Evolutionary conservation across 2,329 filamentous ascomycete genomes (phyloP), one percentile per base, ranked within the genome.

Genomic region (Fusarium sp.): DNA sequence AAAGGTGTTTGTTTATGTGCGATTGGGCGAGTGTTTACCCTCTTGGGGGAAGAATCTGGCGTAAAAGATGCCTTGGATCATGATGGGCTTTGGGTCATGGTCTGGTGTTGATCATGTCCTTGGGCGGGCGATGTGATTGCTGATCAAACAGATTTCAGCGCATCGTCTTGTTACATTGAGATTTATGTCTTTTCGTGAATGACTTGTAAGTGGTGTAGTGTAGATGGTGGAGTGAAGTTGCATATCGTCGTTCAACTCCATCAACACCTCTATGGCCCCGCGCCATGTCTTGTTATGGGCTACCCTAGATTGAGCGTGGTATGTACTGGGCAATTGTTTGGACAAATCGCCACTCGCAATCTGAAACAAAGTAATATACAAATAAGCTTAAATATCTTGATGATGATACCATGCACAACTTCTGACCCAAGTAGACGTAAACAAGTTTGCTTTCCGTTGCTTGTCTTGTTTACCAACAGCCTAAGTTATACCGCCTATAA

Each of bases 21-120:
- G 12, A 8, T 3, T 24, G 8, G 11, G 11, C 36, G 34, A 31
- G 2, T 19, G 46, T 68, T 65, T 74, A 87, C 87, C 88, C 80
- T 88, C 82, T 69, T 87, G 80, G 13, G 87, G 85, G 62, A 90
- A 83, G 76, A 91, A 91, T 42, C 87, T 81, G 44, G 88, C 87
- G 73, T 89, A 90, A 70, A 90, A 90, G 55, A 91, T 90, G 67
- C 85, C 87, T 72, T 88, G 85, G 50, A 91, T 90, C 85, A 89
- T 88, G 69, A 25, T 57, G 60, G n/a, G 36, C 15, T 43, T 34
- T 28, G 31, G 41, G 25, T 71, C 56, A 60, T 57, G 15, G 19
- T 41, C 57, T 70, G 53, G 40, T 51, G 32, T 45, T 50, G 41
- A 58, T 47, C 39, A 64, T 47, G 32, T 34, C 40, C 25, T 22